phyloP scores from a whole-genome alignment of 768 basidiomycete species.

The Tylopilus felleus region DNA sequence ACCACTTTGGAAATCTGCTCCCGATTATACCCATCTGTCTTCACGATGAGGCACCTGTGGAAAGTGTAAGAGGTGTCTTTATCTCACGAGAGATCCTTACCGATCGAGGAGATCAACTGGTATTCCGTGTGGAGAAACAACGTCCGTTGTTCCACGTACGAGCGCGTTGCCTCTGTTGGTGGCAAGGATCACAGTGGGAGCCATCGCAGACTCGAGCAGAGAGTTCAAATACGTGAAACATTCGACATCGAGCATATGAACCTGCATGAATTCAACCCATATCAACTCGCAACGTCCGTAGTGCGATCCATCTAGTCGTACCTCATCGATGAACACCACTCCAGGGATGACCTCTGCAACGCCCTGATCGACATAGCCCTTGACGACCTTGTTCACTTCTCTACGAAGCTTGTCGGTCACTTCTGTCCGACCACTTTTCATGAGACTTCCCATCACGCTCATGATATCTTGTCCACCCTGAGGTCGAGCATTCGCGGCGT shows the following conservation, averaged over 20 bases:
- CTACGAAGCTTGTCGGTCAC: constrained; percentile 93
- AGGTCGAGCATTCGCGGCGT: constrained; percentile 94
- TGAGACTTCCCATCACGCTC: constrained; percentile 93
- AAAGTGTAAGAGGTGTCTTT: background rate
- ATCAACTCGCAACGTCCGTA: constrained; percentile 1
- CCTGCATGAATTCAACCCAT: constrained; percentile 44
- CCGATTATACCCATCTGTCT: constrained; percentile 77
- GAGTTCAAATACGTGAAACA: constrained; percentile 99
- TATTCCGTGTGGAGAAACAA: constrained; percentile 88
- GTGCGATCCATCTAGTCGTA: constrained; percentile 33
- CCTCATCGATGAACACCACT: constrained; percentile 98
- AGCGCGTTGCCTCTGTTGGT: constrained; percentile 93
- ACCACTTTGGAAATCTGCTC: constrained; percentile 87
- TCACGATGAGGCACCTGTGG: constrained; percentile 86
- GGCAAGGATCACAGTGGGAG: constrained; percentile 95
- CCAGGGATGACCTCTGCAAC: constrained; percentile 98
- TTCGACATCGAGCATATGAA: constrained; percentile 99
- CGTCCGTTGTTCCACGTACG: constrained; percentile 90
- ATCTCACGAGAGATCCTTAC: constrained; percentile 38
- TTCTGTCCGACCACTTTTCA: constrained; percentile 92
- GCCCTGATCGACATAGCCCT: constrained; percentile 96
- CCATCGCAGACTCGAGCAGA: constrained; percentile 92
- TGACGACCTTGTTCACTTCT: constrained; percentile 97
- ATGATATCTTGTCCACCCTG: constrained; percentile 98
- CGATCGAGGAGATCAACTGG: constrained; percentile 93